Conservation (phyloP, 108 stramenopile species). For the Pseudonitzschia delicatissima region DNA sequence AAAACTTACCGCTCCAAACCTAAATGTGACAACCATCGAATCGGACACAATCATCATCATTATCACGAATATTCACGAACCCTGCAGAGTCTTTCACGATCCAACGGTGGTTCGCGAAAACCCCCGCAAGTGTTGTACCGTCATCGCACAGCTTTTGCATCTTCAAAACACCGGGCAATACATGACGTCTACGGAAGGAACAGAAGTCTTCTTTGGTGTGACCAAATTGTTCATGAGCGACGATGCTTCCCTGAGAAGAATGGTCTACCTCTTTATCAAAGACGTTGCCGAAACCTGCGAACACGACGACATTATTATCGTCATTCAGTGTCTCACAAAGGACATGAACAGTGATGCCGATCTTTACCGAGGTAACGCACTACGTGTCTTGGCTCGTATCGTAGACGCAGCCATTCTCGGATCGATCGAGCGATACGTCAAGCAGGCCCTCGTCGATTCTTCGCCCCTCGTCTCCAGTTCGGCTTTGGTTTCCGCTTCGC, state of each 20-base stretch:
- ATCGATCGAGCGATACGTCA: slow-evolving; percentile 98
- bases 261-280: slow-evolving; percentile 99
- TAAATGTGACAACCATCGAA: not conserved
- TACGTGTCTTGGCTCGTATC: slow-evolving; percentile 95
- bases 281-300: slow-evolving; percentile 98
- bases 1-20: not conserved
- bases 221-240: slow-evolving; percentile 99
- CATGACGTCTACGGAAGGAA: slow-evolving; percentile 73
- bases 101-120: slow-evolving; percentile 90
- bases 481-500: slow-evolving; percentile 89
- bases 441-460: slow-evolving; percentile 98
- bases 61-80: not conserved
- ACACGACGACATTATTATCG: slow-evolving; percentile 99
- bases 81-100: slow-evolving; percentile 90
- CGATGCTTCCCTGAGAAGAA: slow-evolving; percentile 80
- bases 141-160: slow-evolving; percentile 96
- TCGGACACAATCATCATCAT: not conserved
- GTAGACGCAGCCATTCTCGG: slow-evolving; percentile 98
- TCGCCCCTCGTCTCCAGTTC: slow-evolving; percentile 93
- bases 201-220: slow-evolving; percentile 99
- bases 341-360: slow-evolving; percentile 99
- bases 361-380: slow-evolving; percentile 97
- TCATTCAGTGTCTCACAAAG: slow-evolving; percentile 96
- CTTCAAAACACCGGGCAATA: slow-evolving; percentile 85
- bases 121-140: slow-evolving; percentile 96